Evolutionary conservation across 495 filamentous ascomycete species (phyloP).

Genomic region (Neurospora sp.): DNA sequence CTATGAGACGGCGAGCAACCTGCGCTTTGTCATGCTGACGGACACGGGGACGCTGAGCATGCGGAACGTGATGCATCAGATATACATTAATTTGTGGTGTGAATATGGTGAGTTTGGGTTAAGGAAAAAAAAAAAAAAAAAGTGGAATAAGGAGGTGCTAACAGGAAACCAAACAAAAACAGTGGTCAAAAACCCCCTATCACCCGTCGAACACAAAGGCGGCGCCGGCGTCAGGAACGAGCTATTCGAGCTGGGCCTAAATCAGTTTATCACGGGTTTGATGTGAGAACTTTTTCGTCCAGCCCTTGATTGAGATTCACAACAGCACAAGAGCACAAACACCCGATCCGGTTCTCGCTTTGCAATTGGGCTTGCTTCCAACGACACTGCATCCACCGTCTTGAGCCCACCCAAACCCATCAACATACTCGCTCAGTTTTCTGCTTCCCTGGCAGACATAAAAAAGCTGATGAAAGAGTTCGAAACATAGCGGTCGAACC

Average conservation of each 20-base stretch:
- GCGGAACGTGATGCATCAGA: constrained; percentile 89
- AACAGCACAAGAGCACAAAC: not conserved
- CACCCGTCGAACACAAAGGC: constrained; percentile 79
- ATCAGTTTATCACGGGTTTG: constrained; percentile 61
- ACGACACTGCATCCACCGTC: not conserved
- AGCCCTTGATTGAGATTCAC: not conserved
- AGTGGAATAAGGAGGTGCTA: not conserved
- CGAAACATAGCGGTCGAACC: not conserved
- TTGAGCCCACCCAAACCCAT: too few species aligned
- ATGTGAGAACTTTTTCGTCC: constrained; percentile 26
- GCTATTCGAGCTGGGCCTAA: constrained; percentile 84
- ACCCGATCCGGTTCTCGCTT: not conserved
- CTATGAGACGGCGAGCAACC: constrained; percentile 91
- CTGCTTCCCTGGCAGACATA: not conserved
- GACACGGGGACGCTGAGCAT: constrained; percentile 83
- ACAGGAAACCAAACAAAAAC: not conserved
- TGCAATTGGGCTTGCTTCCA: too few species aligned
- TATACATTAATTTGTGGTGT: constrained; percentile 94
- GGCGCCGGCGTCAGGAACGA: constrained; percentile 88
- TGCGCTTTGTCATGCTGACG: constrained; percentile 95
- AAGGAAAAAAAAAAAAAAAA: too few species aligned
- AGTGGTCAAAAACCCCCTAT: constrained; percentile 94
- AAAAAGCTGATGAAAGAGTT: not conserved
- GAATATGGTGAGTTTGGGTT: constrained; percentile 59
- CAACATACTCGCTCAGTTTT: not conserved